Base-by-base conservation (phyloP, 2,329 filamentous ascomycete species). In the Peltaster fructicola region DNA sequence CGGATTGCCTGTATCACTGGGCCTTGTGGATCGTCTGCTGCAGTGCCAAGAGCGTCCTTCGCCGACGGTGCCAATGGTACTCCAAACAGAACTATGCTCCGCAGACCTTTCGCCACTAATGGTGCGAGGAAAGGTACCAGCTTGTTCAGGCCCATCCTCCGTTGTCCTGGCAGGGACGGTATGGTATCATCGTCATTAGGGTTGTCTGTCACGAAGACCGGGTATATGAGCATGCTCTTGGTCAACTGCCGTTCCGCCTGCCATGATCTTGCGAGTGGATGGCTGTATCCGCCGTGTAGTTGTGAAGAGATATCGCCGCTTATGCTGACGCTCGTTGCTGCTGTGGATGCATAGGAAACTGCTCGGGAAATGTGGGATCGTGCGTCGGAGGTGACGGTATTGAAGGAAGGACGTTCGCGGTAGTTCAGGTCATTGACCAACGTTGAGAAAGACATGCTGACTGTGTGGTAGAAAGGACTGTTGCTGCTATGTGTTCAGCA, bases 211-310 rank as follows among this genome's bases (percentile, higher is more conserved):
- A 98, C 70, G 59, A 98, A 98, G 38, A 98, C 66, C 8, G 88
- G 88, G 56, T 90, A 95, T 45, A 98, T 93, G 44, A 98, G 74
- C 88, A 95, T 95, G 17, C 84, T 88, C 48, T 62, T 62, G 30
- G 59, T 63, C 38, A 63, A 45, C 36, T 63, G 59, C 23, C 58
- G 49, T 43, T 63, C 59, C 3, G 59, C 58, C 38, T 63, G 59
- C 59, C 59, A 63, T 43, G 57, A 45, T 30, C 59, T 45, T 23
- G 59, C 52, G 7, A 63, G 50, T 10, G 59, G 59, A 34, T 63
- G 59, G 34, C 53, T 56, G 39, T 63, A 63, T 21, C 59, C 59
- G 34, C 58, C 58, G 37, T 63, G 59, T 28, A 63, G 45, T 40
- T 63, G 59, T 25, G 54, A 59, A 30, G 54, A 54, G 37, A 63